A percentile compares a stretch with the other conserved stretches of the same genome.
Conservation (phyloP, 768 basidiomycete species). For the Phlebiopsis flavidoalba region DNA sequence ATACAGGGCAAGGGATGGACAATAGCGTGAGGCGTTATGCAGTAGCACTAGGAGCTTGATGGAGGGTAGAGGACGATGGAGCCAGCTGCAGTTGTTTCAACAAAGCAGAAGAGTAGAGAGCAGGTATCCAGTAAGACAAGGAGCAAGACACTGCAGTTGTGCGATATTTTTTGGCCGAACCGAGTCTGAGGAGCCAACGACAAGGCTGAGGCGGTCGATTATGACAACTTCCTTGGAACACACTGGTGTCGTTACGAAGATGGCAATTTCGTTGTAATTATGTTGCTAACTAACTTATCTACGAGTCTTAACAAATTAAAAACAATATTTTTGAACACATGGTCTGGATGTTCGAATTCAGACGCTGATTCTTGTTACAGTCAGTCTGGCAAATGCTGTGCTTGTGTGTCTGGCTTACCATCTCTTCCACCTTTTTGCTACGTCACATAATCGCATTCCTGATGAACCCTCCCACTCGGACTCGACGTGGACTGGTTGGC, state of each 20-base stretch:
- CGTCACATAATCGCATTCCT: no score
- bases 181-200: background rate
- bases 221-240: background rate
- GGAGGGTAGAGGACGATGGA: background rate
- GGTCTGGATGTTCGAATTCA: no score
- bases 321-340: background rate
- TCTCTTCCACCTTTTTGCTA: no score
- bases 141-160: background rate
- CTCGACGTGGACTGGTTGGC: no score
- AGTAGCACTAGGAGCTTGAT: background rate
- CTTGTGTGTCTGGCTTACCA: no score
- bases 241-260: conserved; percentile 1
- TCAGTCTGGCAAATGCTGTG: no score
- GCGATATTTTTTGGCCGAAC: background rate
- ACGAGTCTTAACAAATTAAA: background rate
- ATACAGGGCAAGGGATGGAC: background rate
- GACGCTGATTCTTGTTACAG: no score
- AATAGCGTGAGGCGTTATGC: background rate
- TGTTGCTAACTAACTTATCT: background rate
- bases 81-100: background rate
- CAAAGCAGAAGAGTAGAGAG: background rate
- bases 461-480: no score
- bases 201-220: background rate
- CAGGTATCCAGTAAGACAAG: background rate
- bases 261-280: background rate